Evolutionary conservation across 148 eudicot species (phyloP).

Genomic region (Nepenthes gracilis): DNA sequence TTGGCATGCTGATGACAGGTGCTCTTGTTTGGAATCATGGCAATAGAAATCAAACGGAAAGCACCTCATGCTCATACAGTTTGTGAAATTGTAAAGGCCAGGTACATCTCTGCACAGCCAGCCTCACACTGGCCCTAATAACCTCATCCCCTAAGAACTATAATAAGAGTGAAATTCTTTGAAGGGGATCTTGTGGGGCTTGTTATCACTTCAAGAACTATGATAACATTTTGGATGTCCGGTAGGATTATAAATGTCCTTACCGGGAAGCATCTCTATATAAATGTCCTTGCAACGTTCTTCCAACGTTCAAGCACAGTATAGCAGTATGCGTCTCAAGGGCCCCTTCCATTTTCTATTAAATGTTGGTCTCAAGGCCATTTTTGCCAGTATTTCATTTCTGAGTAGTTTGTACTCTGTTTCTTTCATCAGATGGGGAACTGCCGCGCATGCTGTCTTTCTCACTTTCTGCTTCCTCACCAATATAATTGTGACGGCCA

Average conservation of each 20-base stretch:
- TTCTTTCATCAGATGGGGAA: constrained; percentile 70
- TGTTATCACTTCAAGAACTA: too few species aligned
- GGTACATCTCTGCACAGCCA: constrained; percentile 21
- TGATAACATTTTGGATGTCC: too few species aligned
- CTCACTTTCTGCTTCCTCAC: constrained; percentile 84
- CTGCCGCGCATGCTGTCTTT: constrained; percentile 77
- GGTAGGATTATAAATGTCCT: too few species aligned
- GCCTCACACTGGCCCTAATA: neutral
- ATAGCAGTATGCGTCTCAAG: too few species aligned
- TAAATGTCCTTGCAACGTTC: too few species aligned
- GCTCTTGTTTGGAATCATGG: constrained; percentile 85
- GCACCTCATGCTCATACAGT: constrained; percentile 97
- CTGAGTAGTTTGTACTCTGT: neutral
- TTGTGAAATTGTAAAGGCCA: constrained; percentile 91
- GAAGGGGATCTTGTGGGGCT: too few species aligned
- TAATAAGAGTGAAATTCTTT: too few species aligned
- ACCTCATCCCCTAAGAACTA: too few species aligned
- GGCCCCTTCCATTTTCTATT: neutral
- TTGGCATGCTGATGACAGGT: constrained; percentile 27
- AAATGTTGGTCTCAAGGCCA: neutral
- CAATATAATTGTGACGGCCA: constrained; percentile 89
- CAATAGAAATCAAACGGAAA: constrained; percentile 95
- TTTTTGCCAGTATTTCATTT: neutral
- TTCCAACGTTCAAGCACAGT: too few species aligned
- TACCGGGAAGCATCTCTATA: too few species aligned